Evolutionary conservation across 371 early-diverging fungal genomes (phyloP), one percentile per base, ranked within the genome.

Genomic region (Mortierella sp.): DNA sequence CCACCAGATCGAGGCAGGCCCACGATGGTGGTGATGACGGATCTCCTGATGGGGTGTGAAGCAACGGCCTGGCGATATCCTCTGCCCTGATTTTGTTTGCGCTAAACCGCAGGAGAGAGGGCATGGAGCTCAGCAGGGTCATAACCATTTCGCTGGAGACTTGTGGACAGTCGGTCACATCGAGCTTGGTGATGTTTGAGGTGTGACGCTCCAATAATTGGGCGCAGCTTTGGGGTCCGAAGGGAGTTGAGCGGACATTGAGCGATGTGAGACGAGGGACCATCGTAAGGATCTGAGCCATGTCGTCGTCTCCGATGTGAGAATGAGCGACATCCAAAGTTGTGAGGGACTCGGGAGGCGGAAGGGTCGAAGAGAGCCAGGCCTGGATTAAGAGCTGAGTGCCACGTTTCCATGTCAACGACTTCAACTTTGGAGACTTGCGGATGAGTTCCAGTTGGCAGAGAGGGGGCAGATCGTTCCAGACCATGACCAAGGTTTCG

Each of bases 391-490:
- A 55, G 19, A 71, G 31, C 40, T 71, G 53, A 0, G 80, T 72
- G 3, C 75, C 46, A 2, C 80, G 57, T 51, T 72, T 28, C 80
- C 80, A 79, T 44, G 50, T 54, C 16, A 79, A 19, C 0, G 71
- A 28, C 48, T 75, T 72, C 26, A 79, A 61, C 16, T 71, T 75
- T 21, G 80, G 75, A 10, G 75, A 71, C 43, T 75, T 70, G 46
- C 80, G 74, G 26, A 79, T 69, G 24, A 79, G 50, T 9, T 75
- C 72, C 26, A 75, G 54, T 11, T 79, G 80, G 31, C 59, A 75
- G 13, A 34, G 31, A 4, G 75, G 75, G 40, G 80, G 80, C 8
- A 79, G 71, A 53, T 79, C 80, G 37, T 79, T 79, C 80, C 80
- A 79, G 44, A 79, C 64, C 53, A 79, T n/a, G 31, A 48, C 53